Percentiles rank a stretch among this genome's conserved stretches.
These are phyloP conservation scores for Tuber indicum DNA, from an alignment of 495 filamentous ascomycete species.

Conservation along the genomic window DNA sequence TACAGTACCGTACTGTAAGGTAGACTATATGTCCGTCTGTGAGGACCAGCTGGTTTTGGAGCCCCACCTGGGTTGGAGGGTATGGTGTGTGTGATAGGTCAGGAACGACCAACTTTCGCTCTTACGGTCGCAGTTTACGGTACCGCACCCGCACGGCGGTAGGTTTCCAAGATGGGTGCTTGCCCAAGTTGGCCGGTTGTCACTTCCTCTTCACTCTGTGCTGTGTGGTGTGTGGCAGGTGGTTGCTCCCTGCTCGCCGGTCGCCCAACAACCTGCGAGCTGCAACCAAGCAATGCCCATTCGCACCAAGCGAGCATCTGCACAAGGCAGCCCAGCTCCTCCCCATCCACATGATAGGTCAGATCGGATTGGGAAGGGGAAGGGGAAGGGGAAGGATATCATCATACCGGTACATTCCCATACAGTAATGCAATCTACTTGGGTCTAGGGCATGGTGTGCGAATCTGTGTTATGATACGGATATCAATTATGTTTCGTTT, in stretches of 20 bases:
- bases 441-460: background rate
- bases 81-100: background rate
- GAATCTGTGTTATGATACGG: background rate
- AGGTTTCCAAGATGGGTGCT: background rate
- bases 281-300: background rate
- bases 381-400: background rate
- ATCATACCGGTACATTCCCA: background rate
- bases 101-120: background rate
- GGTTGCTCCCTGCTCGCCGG: background rate
- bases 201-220: background rate
- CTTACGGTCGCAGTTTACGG: background rate
- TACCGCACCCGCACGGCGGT: background rate
- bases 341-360: background rate
- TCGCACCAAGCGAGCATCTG: background rate
- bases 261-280: background rate
- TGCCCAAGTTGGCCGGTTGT: background rate
- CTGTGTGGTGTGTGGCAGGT: background rate
- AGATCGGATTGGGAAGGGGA: background rate
- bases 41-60: background rate
- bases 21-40: background rate
- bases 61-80: background rate
- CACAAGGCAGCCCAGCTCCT: background rate
- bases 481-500: conserved; percentile 2
- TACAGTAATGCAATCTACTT: background rate
- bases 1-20: too few species aligned